Evolutionary conservation across 768 basidiomycete species (phyloP).

Genomic region (Dacryopinax spathularia): DNA sequence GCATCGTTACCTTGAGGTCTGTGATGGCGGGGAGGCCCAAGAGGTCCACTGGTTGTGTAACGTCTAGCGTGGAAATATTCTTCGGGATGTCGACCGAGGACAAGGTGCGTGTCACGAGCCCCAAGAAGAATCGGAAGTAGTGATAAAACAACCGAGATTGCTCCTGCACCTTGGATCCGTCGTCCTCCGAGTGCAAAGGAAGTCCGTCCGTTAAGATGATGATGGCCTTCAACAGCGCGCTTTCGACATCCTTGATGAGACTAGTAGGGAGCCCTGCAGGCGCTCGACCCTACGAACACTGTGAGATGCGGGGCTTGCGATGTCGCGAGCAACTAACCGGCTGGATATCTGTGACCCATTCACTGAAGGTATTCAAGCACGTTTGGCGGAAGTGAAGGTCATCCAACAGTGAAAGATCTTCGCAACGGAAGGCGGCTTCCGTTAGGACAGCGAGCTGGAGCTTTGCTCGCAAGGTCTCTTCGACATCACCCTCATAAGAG

Average conservation of each 20-base stretch:
- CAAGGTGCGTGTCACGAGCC: constrained; percentile 11
- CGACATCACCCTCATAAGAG: background rate
- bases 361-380: background rate
- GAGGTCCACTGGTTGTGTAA: background rate
- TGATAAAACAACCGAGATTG: constrained; percentile 68
- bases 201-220: constrained; percentile 66
- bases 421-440: background rate
- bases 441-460: background rate
- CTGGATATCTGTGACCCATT: background rate
- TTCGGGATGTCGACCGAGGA: background rate
- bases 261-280: constrained; percentile 4
- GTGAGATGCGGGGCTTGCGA: background rate
- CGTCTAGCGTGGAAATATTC: background rate
- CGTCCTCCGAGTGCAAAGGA: constrained; percentile 45
- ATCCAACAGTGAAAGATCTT: background rate
- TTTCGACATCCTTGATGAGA: constrained; percentile 43
- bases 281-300: background rate
- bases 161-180: constrained; percentile 35
- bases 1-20: background rate
- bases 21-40: background rate
- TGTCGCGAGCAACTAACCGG: background rate
- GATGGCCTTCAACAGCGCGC: constrained; percentile 54
- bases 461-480: background rate
- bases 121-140: constrained; percentile 53
- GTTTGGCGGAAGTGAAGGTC: background rate